A percentile compares a stretch with the other conserved stretches of the same genome.
phyloP scores from a whole-genome alignment of 1,139 yeast genomes.

The Saccharomyces pastorianus region DNA sequence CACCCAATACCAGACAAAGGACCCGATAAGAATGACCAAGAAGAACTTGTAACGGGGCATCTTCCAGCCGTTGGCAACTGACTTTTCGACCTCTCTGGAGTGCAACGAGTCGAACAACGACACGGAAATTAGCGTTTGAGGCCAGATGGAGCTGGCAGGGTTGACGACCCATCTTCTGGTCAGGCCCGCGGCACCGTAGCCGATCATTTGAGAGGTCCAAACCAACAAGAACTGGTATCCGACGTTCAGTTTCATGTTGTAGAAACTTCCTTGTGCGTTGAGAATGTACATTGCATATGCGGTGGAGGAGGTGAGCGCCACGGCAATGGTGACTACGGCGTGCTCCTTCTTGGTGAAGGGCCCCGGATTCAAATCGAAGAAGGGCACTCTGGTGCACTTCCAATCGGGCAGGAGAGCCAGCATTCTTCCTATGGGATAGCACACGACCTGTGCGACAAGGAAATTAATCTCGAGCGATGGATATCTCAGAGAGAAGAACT shows the following conservation, averaged over 20 bases:
- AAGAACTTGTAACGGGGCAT: constrained; percentile 43
- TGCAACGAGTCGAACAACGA: constrained; percentile 36
- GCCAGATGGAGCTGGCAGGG: constrained; percentile 37
- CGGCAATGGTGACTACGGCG: constrained; percentile 47
- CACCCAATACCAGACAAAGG: constrained; percentile 48
- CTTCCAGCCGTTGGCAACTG: constrained; percentile 38
- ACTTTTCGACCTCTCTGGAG: constrained; percentile 25
- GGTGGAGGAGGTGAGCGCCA: constrained; percentile 39
- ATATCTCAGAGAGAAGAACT: constrained; percentile 42
- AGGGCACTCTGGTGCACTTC: constrained; percentile 21
- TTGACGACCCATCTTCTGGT: constrained; percentile 33
- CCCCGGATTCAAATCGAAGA: constrained; percentile 40
- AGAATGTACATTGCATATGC: constrained; percentile 54
- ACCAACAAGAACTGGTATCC: constrained; percentile 44
- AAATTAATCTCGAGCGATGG: constrained; percentile 42
- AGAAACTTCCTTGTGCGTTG: constrained; percentile 47
- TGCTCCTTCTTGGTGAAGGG: constrained; percentile 59
- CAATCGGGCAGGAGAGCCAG: constrained; percentile 38
- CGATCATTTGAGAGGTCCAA: constrained; percentile 49
- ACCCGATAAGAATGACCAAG: constrained; percentile 32
- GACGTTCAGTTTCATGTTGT: constrained; percentile 32
- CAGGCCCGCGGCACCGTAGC: constrained; percentile 54
- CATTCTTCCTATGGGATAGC: constrained; percentile 43
- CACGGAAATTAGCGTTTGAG: constrained; percentile 33
- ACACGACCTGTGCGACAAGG: constrained; percentile 44